Evolutionary conservation across 1,284 basidiomycete species (phyloP), one percentile per base, ranked within the genome.

Genomic region (Salmacisia buchloeana): DNA sequence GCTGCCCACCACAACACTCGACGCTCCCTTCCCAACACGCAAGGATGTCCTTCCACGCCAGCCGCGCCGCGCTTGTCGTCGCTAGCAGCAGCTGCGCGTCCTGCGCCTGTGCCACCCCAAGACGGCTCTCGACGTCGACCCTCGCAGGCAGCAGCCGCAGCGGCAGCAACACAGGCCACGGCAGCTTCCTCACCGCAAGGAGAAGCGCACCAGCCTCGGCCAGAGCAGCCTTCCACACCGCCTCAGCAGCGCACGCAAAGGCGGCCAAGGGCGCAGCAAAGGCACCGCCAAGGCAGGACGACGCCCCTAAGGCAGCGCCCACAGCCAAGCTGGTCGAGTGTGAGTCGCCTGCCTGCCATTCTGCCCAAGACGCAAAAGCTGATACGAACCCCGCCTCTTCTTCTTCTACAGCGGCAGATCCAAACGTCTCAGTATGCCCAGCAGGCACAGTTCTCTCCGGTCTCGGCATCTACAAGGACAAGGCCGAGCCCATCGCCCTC

Each of bases 381-480:
- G 13, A 18, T 15, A 18, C 12, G 15, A 54, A 1, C 49, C 34
- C 21, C 2, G n/a, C 15, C 29, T n/a, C 3, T 6, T 43, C 3
- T n/a, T 21, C 10, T 27, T 52, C 21, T 27, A 52, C 49, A 54
- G 49, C 49, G 13, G 31, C 49, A 27, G 49, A 54, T 29, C 49
- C 49, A 54, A 54, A 54, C 27, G 49, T 54, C 2, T 78, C 76
- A 13, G 72, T 70, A 29, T 75, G 75, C 33, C 76, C 74, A 1
- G 72, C 39, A 92, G 82, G 78, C 90, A 97, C 63, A 88, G 60
- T 89, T 2, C 82, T 97, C 38, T 83, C 83, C 9, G 92, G 92
- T 2, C 80, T 92, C 6, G 88, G 88, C 66, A 91, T 91, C 74
- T 83, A 91, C 59, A 96, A 96, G 80, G 88, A 86, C 68, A 88